Evolutionary conservation across 1,284 basidiomycete genomes (phyloP).

Genomic region (Filobasidium uniguttulatum): DNA sequence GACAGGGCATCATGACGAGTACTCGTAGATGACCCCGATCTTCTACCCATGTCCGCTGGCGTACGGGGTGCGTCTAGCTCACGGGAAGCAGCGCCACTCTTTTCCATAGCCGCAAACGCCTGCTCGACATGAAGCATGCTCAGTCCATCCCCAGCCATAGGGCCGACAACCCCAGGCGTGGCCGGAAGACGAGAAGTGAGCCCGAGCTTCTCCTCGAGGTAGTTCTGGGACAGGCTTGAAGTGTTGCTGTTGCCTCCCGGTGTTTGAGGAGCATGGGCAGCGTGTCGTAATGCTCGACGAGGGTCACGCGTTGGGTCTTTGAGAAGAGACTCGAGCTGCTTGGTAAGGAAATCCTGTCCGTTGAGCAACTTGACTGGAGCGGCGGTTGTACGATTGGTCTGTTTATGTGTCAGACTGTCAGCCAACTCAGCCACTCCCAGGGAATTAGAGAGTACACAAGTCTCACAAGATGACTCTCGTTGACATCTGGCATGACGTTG

Average conservation of each 20-base stretch:
- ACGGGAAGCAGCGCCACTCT: no score
- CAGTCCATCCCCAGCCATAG: constrained; percentile 68
- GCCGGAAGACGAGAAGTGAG: constrained; percentile 1
- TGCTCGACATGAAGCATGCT: constrained; percentile 70
- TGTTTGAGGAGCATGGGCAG: constrained; percentile 22
- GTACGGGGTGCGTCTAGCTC: not conserved
- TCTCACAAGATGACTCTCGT: constrained; percentile 23
- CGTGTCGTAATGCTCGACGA: constrained; percentile 67
- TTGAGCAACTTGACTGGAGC: constrained; percentile 38
- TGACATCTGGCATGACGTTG: constrained; percentile 33
- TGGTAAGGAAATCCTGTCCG: constrained; percentile 73
- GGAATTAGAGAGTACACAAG: no score
- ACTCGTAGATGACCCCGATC: not conserved
- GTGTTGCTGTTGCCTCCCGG: not conserved
- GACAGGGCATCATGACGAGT: no score
- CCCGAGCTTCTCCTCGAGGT: not conserved
- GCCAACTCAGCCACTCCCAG: not conserved
- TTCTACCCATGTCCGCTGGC: not conserved
- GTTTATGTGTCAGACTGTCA: not conserved
- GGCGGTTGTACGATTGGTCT: not conserved
- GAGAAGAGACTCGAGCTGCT: constrained; percentile 75
- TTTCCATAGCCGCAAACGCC: constrained; percentile 72
- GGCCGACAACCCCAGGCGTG: constrained; percentile 60
- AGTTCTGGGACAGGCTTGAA: not conserved
- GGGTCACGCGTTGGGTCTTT: constrained; percentile 79